Evolutionary conservation across 78 protist species (phyloP).

Genomic region (Neovahlkampfia damariscottae): DNA sequence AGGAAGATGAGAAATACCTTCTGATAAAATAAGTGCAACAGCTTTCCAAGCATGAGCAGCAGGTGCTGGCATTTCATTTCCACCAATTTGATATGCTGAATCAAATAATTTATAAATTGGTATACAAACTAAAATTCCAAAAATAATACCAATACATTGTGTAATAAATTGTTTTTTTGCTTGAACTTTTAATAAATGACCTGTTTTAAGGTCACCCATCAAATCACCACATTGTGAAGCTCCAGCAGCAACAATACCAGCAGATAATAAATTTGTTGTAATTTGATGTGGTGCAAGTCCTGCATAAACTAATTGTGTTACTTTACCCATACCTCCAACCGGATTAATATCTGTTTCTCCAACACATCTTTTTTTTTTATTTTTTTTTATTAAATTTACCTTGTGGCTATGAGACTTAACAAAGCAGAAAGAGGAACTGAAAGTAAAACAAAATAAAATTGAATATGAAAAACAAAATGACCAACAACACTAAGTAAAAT

Average conservation of each 20-base stretch:
- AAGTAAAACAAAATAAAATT: background rate
- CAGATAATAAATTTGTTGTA: slow-evolving; percentile 52
- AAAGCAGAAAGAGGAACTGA: slow-evolving; percentile 34
- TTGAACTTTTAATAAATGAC: slow-evolving; percentile 43
- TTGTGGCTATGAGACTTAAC: slow-evolving; percentile 45
- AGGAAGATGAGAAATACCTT: slow-evolving; percentile 5
- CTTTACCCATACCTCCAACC: slow-evolving; percentile 60
- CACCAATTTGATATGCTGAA: background rate
- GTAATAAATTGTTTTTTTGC: slow-evolving; percentile 55
- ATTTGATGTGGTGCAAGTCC: slow-evolving; percentile 35
- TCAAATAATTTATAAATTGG: slow-evolving; percentile 44
- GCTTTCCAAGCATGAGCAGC: slow-evolving; percentile 19
- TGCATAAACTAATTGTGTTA: slow-evolving; percentile 55
- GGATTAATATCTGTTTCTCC: slow-evolving; percentile 69
- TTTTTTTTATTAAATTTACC: slow-evolving; percentile 62
- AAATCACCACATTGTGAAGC: slow-evolving; percentile 36
- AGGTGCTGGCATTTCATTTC: slow-evolving; percentile 25
- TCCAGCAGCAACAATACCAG: slow-evolving; percentile 59
- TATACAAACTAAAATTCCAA: slow-evolving; percentile 45
- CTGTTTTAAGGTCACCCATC: slow-evolving; percentile 69
- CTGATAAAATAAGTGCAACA: slow-evolving; percentile 6
- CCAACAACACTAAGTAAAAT: slow-evolving; percentile 17
- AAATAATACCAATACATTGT: slow-evolving; percentile 51
- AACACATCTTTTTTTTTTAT: slow-evolving; percentile 57
- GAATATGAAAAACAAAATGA: background rate